Conservation (phyloP, 768 basidiomycete genomes). For the Galerina marginata region DNA sequence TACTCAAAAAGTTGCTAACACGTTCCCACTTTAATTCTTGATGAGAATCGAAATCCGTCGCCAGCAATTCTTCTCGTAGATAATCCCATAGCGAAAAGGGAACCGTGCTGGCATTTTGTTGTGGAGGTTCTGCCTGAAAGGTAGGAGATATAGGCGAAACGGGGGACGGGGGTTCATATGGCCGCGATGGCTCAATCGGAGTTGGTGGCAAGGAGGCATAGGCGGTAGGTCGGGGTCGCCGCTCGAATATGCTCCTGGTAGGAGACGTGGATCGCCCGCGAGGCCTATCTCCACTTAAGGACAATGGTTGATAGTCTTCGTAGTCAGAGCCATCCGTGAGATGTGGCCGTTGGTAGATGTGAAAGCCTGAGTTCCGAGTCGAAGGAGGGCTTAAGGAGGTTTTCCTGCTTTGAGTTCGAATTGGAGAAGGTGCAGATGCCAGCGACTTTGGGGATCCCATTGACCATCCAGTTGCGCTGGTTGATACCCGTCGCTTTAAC, state of each 20-base stretch:
- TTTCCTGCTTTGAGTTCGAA: slow-evolving; percentile 26
- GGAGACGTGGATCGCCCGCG: slow-evolving; percentile 33
- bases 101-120: slow-evolving; percentile 30
- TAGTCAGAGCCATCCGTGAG: slow-evolving; percentile 35
- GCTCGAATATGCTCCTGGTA: slow-evolving; percentile 27
- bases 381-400: slow-evolving; percentile 34
- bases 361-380: slow-evolving; percentile 19
- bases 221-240: slow-evolving; percentile 47
- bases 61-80: slow-evolving; percentile 83
- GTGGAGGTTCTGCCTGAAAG: slow-evolving; percentile 24
- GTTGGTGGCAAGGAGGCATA: slow-evolving; percentile 81
- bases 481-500: slow-evolving; percentile 39
- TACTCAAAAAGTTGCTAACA: slow-evolving; percentile 92
- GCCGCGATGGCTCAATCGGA: slow-evolving; percentile 59
- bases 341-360: slow-evolving; percentile 26
- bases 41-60: slow-evolving; percentile 93
- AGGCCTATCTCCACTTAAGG: slow-evolving; percentile 14
- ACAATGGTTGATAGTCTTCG: slow-evolving; percentile 31
- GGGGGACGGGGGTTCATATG: slow-evolving; percentile 38
- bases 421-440: slow-evolving; percentile 27
- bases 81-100: slow-evolving; percentile 94
- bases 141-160: slow-evolving; percentile 34
- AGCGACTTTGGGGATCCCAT: slow-evolving; percentile 32
- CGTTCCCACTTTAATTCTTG: slow-evolving; percentile 96
- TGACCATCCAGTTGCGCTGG: slow-evolving; percentile 28